Evolutionary conservation across 1,284 basidiomycete genomes (phyloP), one percentile per base, ranked within the genome.

Genomic region (Hortiboletus rubellus): DNA sequence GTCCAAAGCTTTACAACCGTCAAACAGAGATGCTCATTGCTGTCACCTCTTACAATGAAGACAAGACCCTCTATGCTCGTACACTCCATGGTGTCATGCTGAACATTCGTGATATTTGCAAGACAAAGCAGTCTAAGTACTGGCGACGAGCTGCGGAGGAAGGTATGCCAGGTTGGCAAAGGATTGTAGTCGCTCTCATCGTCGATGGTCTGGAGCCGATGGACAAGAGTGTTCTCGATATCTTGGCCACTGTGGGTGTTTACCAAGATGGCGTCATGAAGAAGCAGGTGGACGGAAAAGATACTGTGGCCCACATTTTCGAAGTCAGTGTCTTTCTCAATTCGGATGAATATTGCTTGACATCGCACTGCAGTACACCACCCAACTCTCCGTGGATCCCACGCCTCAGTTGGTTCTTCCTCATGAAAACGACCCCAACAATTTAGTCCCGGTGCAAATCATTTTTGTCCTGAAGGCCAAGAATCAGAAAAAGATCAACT

Each of bases 91-190:
- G 93, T 61, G 91, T 98, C 69, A 98, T 98, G 95, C 76, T 96
- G 64, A 99, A 99, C 75, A 96, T 99, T 63, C 91, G 96, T 64
- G 96, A 98, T 68, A 98, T 98, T 63, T 97, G 94, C 84, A 96
- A 94, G 77, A 95, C 93, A 48, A 96, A 96, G 73, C 87, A 89
- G 67, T 96, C 93, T 60, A 96, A 96, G 73, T 98, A 93, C 78
- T 98, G 89, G 95, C 82, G 89, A 46, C 81, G 84, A 52, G 82
- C 81, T 55, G 85, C 91, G 1, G 94, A 98, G 74, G 92, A 94
- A 66, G 96, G 93, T 52, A 79, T 83, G 53, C 91, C 93, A 31
- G 90, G 82, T 17, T 98, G 96, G 96, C 93, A 98, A 73, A 87
- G 85, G 65, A 97, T 99, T 66, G 87, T 86, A 7, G 96, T 98